Base-by-base conservation (phyloP, 2,329 filamentous ascomycete genomes). In the Periconia macrospinosa region DNA sequence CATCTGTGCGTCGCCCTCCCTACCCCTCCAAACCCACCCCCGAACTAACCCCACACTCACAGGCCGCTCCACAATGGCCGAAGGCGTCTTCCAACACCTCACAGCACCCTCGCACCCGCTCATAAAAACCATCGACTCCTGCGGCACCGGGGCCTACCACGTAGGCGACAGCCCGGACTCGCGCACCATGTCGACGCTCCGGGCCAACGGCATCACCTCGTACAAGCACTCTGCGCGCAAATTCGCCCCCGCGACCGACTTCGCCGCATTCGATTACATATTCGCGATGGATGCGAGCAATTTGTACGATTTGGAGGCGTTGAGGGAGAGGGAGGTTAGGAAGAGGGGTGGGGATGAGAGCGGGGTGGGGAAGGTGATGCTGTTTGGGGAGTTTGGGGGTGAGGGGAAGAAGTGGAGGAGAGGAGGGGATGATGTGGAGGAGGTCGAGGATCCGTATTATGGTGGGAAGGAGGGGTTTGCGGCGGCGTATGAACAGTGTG, bases 211-310 rank as follows among this genome's bases (percentile, higher is more conserved):
- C 33, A 92, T 97, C 63, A 86, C 78, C 6, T 81, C 88, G 55
- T 97, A 96, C 75, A 77, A 81, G 11, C 92, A 97, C 74, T 78
- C 79, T 1, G 92, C 91, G 18, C 86, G 92, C 49, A 88, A 90
- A 73, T 86, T 95, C 71, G 71, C 75, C 72, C 76, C 77, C 5
- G 75, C 80, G 1, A 81, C 83, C 48, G 94, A 99, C 75, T 95
- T 97, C 65, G 78, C 86, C 52, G 81, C 83, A 15, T 97, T 97
- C 68, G 91, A 97, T 75, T 97, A 96, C 76, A 86, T 99, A 55
- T 86, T 99, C 53, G 92, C 90, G 56, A 99, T 99, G 94, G 94
- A 99, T 71, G 81, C 84, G 46, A 84, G 86, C 44, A 97, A 97
- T 71, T 78, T 96, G 43, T 79, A 81, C 9, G 84, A 95, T 67